Base-by-base conservation (phyloP, 768 basidiomycete species). In the Galerina marginata region DNA sequence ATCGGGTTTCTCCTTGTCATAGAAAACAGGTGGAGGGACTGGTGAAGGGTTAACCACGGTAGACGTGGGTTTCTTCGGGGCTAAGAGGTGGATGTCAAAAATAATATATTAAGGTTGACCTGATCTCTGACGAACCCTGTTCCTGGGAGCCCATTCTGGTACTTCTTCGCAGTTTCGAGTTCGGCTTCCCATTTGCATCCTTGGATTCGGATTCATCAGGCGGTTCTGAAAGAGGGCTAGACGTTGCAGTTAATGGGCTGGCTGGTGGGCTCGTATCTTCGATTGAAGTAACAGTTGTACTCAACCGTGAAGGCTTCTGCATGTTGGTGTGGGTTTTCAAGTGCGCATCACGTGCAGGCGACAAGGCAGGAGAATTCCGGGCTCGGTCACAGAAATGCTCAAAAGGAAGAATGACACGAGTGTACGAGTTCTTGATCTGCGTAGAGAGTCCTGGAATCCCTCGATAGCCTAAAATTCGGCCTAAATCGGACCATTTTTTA, bases 381-480 rank as follows among this genome's bases (percentile, higher is more conserved):
- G 88, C 91, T 50, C 88, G 85, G 49, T 89, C 86, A 58, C 87
- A 89, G 72, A 94, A 98, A 68, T 92, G 86, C 69, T 99, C 96
- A 69, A 94, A 99, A n/a, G 97, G 97, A 45, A 95, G 84, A 66
- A 99, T 92, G 70, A 99, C 92, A 56, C 91, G 87, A 59, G 83
- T 83, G 74, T 96, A 99, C 4, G 95, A 93, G 67, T 86, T 89
- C 79, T 93, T 93, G 73, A 99, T 86, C 70, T 95, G 91, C 1
- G 90, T 89, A 14, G 91, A 91, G 60, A 96, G 83, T 51, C 92
- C 91, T 37, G 89, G 90, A 40, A 91, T 86, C 42, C 90, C 88
- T 64, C 88, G 83, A 79, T 94, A 95, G 29, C 95, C 93, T 59
- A 97, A 79, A 39, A 86, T 79, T 50, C 90, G 86, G 29, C 93